Evolutionary conservation across 2,329 filamentous ascomycete species (phyloP).

Genomic region (Botrytis squamosa): DNA sequence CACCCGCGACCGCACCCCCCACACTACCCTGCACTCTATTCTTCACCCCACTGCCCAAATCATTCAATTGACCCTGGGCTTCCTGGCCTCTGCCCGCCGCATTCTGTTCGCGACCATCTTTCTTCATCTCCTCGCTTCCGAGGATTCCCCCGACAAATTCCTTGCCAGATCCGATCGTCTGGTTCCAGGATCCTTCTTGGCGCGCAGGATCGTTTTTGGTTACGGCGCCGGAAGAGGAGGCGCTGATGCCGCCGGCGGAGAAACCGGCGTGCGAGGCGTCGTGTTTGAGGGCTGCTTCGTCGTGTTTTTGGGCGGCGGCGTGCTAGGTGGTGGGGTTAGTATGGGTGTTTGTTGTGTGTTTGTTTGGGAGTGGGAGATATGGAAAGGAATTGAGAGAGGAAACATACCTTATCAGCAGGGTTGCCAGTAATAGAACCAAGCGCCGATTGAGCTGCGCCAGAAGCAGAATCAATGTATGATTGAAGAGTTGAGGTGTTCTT

Average conservation of each 20-base stretch:
- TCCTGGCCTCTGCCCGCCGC: conserved; percentile 76
- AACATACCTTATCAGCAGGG: conserved; percentile 59
- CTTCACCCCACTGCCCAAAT: conserved; percentile 65
- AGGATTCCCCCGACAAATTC: conserved; percentile 73
- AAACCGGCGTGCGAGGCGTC: conserved; percentile 72
- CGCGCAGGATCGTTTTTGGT: conserved; percentile 73
- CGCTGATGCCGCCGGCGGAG: conserved; percentile 70
- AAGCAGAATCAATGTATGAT: conserved; percentile 71
- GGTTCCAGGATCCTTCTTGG: conserved; percentile 74
- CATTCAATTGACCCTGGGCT: conserved; percentile 75
- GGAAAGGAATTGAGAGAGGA: conserved; percentile 4
- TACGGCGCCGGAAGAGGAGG: conserved; percentile 67
- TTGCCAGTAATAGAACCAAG: conserved; percentile 73
- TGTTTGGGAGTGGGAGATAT: background rate
- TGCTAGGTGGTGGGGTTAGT: conserved; percentile 15
- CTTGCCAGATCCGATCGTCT: conserved; percentile 84
- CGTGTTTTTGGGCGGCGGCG: conserved; percentile 52
- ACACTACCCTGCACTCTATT: conserved; percentile 70
- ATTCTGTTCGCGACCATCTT: conserved; percentile 75
- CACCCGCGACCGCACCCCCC: conserved; percentile 66
- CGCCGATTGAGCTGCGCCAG: conserved; percentile 69
- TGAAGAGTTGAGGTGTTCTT: conserved; percentile 69
- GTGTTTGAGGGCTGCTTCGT: conserved; percentile 64
- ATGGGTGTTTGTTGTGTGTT: conserved; percentile 17
- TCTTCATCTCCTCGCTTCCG: conserved; percentile 75